phyloP scores from a whole-genome alignment of 2,329 filamentous ascomycete species.

The Alternaria tenuissima region DNA sequence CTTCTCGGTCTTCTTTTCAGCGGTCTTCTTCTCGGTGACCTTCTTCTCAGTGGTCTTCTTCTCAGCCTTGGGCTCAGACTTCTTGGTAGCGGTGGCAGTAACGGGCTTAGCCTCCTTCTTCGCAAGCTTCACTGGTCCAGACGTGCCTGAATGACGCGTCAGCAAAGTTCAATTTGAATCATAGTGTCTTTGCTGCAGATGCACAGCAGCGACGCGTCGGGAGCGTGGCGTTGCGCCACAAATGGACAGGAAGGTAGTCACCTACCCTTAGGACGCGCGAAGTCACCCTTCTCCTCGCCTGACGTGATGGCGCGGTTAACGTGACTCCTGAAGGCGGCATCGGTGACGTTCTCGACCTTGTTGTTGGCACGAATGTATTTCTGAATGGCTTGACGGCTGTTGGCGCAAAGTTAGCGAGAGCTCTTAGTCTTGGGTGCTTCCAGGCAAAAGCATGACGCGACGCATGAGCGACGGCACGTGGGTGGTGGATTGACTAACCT shows the following conservation, averaged over 20 bases:
- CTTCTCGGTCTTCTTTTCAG: constrained; percentile 30
- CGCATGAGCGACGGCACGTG: constrained; percentile 30
- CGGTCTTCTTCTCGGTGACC: constrained; percentile 34
- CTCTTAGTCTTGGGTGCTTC: constrained; percentile 28
- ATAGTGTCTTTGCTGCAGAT: neutral
- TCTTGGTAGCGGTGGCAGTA: constrained; percentile 35
- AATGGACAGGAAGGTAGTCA: constrained; percentile 26
- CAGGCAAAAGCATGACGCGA: constrained; percentile 36
- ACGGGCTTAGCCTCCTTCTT: constrained; percentile 70
- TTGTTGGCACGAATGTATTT: constrained; percentile 79
- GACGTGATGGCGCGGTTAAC: constrained; percentile 86
- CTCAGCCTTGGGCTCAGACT: constrained; percentile 43
- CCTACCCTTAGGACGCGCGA: constrained; percentile 90
- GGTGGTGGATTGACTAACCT: constrained; percentile 63
- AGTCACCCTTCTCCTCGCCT: constrained; percentile 86
- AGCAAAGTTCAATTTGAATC: constrained; percentile 13
- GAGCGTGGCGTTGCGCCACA: neutral
- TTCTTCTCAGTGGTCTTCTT: constrained; percentile 41
- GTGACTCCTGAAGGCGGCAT: constrained; percentile 71
- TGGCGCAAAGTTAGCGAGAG: constrained; percentile 44
- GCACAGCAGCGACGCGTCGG: neutral
- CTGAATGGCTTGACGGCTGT: constrained; percentile 75
- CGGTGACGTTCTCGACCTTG: constrained; percentile 64
- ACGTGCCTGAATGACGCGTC: constrained; percentile 67
- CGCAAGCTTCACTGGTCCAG: constrained; percentile 89